A percentile compares a stretch with the other conserved stretches of the same genome.
Evolutionary conservation across 768 basidiomycete species (phyloP).

Genomic region (Hemileccinum impolitum): DNA sequence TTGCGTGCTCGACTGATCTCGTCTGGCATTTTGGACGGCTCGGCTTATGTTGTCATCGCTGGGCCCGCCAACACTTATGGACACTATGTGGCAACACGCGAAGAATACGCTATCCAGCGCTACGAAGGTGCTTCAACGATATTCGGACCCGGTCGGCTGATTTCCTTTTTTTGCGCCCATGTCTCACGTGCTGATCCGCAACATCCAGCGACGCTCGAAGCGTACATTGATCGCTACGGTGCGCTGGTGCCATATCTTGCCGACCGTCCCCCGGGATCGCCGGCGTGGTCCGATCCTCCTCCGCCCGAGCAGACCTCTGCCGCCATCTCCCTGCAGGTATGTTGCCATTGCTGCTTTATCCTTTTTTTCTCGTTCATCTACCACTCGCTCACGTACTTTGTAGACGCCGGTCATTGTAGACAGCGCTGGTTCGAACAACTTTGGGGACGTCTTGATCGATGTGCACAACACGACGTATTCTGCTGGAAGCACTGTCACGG

Average conservation of each 20-base stretch:
- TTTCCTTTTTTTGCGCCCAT: neutral
- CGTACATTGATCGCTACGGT: conserved; percentile 74
- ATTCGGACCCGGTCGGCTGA: conserved; percentile 63
- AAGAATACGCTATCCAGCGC: conserved; percentile 72
- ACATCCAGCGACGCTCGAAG: conserved; percentile 63
- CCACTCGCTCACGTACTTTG: neutral
- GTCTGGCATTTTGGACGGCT: conserved; percentile 55
- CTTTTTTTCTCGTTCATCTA: neutral
- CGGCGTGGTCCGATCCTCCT: conserved; percentile 55
- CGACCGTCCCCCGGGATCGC: conserved; percentile 41
- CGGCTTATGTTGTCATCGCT: conserved; percentile 73
- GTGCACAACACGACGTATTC: conserved; percentile 49
- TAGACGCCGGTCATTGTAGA: conserved; percentile 66
- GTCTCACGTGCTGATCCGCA: neutral
- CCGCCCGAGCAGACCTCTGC: conserved; percentile 60
- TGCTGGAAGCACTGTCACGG: conserved; percentile 56
- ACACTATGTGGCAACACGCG: conserved; percentile 69
- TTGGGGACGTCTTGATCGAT: conserved; percentile 60
- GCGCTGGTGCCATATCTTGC: conserved; percentile 63
- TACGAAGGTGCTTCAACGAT: conserved; percentile 83
- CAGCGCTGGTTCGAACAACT: conserved; percentile 49
- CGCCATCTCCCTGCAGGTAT: conserved; percentile 66
- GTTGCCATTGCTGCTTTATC: neutral
- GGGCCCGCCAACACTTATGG: conserved; percentile 82
- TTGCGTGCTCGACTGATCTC: conserved; percentile 63